Evolutionary conservation across 75 land plant species (phyloP), one percentile per base, ranked within the genome.

Genomic region (Larix kaempferi): DNA sequence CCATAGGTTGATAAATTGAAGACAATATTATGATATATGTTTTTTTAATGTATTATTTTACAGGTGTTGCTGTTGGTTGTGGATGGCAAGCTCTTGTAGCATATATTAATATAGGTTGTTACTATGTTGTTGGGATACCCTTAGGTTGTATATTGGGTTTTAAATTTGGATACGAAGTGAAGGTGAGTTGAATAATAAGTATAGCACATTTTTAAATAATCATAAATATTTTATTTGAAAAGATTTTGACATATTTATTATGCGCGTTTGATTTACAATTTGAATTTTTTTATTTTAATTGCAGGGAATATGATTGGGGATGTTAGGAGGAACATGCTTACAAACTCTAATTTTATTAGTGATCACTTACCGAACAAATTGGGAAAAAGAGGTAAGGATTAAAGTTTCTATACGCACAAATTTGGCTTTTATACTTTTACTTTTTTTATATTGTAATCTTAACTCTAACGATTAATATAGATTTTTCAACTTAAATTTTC

Each of bases 21-120:
- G 4, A 39, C 3, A 39, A 3, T 4, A 4, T 39, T 4, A 39
- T 39, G 41, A 39, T 39, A 39, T 39, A 39, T 39, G 41, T 39
- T 39, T 39, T 39, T 39, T 39, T 39, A 2, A 4, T 39, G 41
- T 39, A 39, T 39, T 39, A 39, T 4, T 39, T 4, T 39, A 39
- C 26, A 89, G 88, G 91, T 29, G 91, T 91, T 29, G 94, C 87
- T 6, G 61, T 93, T 23, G 95, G 95, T 44, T 84, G 88, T 64
- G 94, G 94, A 73, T 91, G 94, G 96, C 96, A 93, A 86, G 77
- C 89, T 61, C 29, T 84, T 29, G 88, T 87, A 17, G 92, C 94
- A 0, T 78, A 77, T 13, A 88, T 88, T 22, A 93, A 93, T 66
- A 78, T 92, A 3, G 87, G 76, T 3, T 88, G 88, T 58, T 91